These are phyloP conservation scores for Aureobasidium sp. DNA, from an alignment of 2,329 filamentous ascomycete species.

Conservation along the genomic window DNA sequence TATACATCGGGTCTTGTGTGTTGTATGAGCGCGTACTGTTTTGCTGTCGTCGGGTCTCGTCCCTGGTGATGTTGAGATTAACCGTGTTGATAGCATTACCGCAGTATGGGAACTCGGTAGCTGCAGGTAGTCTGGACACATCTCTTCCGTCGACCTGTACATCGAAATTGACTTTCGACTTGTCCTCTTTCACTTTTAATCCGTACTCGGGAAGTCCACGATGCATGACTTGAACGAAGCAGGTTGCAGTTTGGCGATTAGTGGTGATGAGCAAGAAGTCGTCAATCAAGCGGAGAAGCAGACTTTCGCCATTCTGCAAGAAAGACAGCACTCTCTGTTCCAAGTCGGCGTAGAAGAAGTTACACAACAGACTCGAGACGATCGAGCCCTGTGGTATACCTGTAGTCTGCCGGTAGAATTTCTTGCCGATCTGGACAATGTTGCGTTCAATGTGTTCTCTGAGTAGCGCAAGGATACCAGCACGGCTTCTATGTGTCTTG, in stretches of 20 bases:
- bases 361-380: slow-evolving; percentile 79
- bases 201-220: slow-evolving; percentile 70
- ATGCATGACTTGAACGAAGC: slow-evolving; percentile 76
- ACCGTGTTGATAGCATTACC: slow-evolving; percentile 67
- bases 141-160: slow-evolving; percentile 50
- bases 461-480: slow-evolving; percentile 60
- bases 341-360: slow-evolving; percentile 89
- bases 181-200: slow-evolving; percentile 64
- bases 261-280: slow-evolving; percentile 87
- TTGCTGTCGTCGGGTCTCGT: slow-evolving; percentile 47
- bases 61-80: slow-evolving; percentile 67
- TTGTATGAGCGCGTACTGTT: slow-evolving; percentile 38
- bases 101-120: slow-evolving; percentile 73
- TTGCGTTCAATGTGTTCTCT: slow-evolving; percentile 76
- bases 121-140: slow-evolving; percentile 32
- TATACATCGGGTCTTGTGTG: not conserved
- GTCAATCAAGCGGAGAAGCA: slow-evolving; percentile 78
- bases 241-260: slow-evolving; percentile 54
- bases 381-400: slow-evolving; percentile 94
- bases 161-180: slow-evolving; percentile 81
- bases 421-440: slow-evolving; percentile 79
- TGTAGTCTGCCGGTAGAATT: slow-evolving; percentile 74
- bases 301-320: slow-evolving; percentile 42
- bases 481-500: slow-evolving; percentile 48
- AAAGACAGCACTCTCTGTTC: slow-evolving; percentile 65